These are phyloP conservation scores for Yamadazyma jaroonii DNA, from an alignment of 1,139 yeast species.

Conservation along the genomic window DNA sequence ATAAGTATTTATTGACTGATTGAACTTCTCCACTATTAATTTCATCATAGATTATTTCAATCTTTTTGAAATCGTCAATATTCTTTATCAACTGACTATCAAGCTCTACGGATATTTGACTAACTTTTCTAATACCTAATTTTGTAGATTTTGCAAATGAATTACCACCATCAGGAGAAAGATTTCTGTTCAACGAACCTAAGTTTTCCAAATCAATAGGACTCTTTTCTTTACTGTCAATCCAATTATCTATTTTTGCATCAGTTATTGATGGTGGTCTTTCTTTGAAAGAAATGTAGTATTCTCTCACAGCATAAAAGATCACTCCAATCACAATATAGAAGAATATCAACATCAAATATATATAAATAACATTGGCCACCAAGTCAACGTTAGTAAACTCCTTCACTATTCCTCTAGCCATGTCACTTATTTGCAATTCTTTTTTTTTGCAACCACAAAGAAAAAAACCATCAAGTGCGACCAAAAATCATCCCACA, in stretches of 20 bases:
- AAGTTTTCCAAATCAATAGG: constrained; percentile 5
- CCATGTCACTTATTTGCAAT: background rate
- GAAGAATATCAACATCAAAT: constrained; percentile 22
- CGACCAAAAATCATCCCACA: constrained; percentile 3
- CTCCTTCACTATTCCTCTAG: background rate
- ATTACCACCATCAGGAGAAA: constrained; percentile 2
- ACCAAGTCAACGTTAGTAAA: constrained; percentile 13
- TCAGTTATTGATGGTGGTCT: constrained; percentile 6
- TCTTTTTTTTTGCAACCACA: constrained; percentile 5
- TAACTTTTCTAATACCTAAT: background rate
- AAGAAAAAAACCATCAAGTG: constrained; percentile 1
- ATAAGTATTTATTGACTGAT: constrained; percentile 7
- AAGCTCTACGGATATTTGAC: background rate
- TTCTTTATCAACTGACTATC: background rate
- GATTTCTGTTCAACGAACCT: constrained; percentile 1
- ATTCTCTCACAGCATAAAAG: constrained; percentile 28
- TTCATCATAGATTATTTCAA: constrained; percentile 14
- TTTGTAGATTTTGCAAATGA: background rate
- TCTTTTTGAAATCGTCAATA: constrained; percentile 10
- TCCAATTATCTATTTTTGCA: constrained; percentile 4
- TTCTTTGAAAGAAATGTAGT: constrained; percentile 17
- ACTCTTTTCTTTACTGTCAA: background rate
- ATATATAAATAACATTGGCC: constrained; percentile 29
- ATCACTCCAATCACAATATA: constrained; percentile 21
- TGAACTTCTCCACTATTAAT: constrained; percentile 9